Evolutionary conservation across 805 yeast genomes (phyloP).

Genomic region (Zygosaccharomyces kombuchaensis): DNA sequence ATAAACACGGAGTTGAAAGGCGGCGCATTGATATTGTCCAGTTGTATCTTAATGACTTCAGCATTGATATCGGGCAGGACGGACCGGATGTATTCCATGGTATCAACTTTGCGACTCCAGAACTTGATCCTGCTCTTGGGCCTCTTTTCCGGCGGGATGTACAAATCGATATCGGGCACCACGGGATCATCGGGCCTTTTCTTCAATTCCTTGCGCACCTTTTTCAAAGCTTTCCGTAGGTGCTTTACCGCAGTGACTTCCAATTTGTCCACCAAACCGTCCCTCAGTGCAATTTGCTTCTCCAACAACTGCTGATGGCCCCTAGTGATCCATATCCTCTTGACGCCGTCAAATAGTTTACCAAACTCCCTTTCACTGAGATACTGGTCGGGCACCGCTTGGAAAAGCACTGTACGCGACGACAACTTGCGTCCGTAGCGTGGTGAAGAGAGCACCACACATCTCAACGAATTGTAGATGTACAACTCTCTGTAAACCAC

Average conservation of each 20-base stretch:
- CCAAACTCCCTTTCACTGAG: conserved; percentile 68
- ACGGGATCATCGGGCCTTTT: conserved; percentile 42
- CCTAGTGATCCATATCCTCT: conserved; percentile 75
- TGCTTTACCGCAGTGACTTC: conserved; percentile 63
- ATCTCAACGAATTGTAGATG: conserved; percentile 70
- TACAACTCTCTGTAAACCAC: conserved; percentile 78
- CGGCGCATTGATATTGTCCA: conserved; percentile 40
- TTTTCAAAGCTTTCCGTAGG: conserved; percentile 59
- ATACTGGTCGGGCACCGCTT: conserved; percentile 72
- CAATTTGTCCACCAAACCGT: conserved; percentile 51
- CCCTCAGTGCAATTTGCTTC: conserved; percentile 55
- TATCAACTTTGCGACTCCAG: conserved; percentile 60
- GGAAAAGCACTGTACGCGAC: conserved; percentile 79
- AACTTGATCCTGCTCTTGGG: conserved; percentile 50
- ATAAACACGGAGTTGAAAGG: conserved; percentile 81
- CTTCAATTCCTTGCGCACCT: conserved; percentile 61
- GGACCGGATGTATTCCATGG: conserved; percentile 53
- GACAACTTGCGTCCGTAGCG: conserved; percentile 68
- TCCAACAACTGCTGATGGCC: conserved; percentile 50
- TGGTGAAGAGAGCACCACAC: conserved; percentile 76
- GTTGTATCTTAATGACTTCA: conserved; percentile 55
- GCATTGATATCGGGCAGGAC: conserved; percentile 52
- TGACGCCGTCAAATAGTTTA: conserved; percentile 78
- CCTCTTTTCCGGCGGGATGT: conserved; percentile 63
- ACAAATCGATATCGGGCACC: conserved; percentile 45